Conservation (phyloP, 1,139 yeast species). For the Suhomyces bribrorum region DNA sequence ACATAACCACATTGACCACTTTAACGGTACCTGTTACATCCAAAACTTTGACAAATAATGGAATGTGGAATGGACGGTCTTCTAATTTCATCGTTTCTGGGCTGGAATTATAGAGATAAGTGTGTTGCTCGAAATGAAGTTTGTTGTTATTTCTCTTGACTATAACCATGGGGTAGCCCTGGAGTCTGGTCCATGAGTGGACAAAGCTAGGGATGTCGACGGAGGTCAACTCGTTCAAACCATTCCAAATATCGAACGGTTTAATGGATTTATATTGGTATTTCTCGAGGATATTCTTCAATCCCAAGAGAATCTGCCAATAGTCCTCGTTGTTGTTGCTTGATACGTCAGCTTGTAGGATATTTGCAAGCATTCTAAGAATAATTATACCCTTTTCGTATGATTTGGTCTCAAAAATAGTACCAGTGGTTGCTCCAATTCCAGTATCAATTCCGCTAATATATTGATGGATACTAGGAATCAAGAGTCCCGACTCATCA, state of each 20-base stretch:
- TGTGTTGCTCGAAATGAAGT: conserved; percentile 52
- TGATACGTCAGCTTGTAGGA: conserved; percentile 38
- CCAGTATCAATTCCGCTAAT: conserved; percentile 34
- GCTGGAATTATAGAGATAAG: conserved; percentile 36
- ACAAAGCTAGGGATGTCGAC: conserved; percentile 43
- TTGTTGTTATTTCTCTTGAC: conserved; percentile 30
- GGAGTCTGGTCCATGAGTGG: conserved; percentile 59
- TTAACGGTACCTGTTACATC: conserved; percentile 29
- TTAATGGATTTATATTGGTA: conserved; percentile 44
- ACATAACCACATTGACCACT: conserved; percentile 43
- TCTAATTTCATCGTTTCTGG: conserved; percentile 35
- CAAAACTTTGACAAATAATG: conserved; percentile 47
- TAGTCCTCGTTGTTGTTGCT: conserved; percentile 22
- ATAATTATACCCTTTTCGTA: conserved; percentile 68
- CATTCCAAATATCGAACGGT: conserved; percentile 60
- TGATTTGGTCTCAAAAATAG: conserved; percentile 51
- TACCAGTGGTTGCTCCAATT: conserved; percentile 40
- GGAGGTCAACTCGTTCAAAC: conserved; percentile 29
- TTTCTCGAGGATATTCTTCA: conserved; percentile 44
- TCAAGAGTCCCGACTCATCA: conserved; percentile 23
- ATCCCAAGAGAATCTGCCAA: conserved; percentile 31
- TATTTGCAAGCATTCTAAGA: conserved; percentile 54
- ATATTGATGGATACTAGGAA: conserved; percentile 29
- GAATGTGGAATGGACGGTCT: conserved; percentile 52
- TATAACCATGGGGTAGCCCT: conserved; percentile 58